phyloP scores from a whole-genome alignment of 305 asterid genomes.

The Fraxinus greggii region DNA sequence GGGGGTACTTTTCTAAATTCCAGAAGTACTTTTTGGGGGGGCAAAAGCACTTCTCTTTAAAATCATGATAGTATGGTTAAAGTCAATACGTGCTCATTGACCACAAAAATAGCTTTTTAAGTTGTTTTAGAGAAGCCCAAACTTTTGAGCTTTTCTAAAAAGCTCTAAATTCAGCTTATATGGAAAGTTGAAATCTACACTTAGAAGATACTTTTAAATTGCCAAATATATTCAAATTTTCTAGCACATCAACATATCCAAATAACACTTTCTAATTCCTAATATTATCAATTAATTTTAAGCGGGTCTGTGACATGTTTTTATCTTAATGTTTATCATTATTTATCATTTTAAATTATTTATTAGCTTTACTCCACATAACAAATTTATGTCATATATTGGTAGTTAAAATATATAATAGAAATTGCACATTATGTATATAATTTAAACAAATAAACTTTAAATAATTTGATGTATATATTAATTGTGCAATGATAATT shows the following conservation, averaged over 20 bases:
- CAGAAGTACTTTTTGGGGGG: not conserved
- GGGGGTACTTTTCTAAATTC: not conserved
- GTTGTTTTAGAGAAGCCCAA: not conserved
- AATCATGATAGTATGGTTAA: not conserved
- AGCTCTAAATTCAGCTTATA: not conserved
- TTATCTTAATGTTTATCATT: not conserved
- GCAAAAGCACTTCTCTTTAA: not conserved
- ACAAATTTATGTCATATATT: not conserved
- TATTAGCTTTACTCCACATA: not conserved
- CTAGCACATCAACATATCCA: not conserved
- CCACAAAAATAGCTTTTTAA: not conserved
- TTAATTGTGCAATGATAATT: not conserved
- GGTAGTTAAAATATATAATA: not conserved
- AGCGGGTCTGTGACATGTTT: not conserved
- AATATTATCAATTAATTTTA: not conserved
- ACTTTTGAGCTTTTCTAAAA: not conserved
- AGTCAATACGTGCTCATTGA: not conserved
- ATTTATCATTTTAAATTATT: not conserved
- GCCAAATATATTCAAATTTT: not conserved
- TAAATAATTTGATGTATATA: not conserved
- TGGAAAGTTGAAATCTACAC: not conserved
- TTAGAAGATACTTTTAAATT: not conserved
- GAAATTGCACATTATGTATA: not conserved
- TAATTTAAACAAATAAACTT: not conserved
- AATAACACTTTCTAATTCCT: not conserved